Conservation (phyloP, 371 early-diverging fungal species). For the Syncephalastrum sp. region DNA sequence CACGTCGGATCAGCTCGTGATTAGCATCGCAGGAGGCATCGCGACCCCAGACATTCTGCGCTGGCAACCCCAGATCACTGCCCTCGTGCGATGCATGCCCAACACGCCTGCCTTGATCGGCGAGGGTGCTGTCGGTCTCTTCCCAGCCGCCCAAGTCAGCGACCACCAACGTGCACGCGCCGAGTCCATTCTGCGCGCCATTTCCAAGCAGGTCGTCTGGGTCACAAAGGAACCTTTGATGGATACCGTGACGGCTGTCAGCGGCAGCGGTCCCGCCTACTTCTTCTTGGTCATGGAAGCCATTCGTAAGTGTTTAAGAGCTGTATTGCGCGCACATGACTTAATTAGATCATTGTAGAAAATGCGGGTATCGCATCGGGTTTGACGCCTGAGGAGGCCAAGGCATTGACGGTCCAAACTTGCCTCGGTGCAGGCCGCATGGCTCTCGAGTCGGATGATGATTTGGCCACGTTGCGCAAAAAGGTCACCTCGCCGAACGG, state of each 20-base stretch:
- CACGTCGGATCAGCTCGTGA: conserved; percentile 47
- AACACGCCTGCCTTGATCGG: conserved; percentile 91
- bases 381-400: conserved; percentile 70
- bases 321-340: background rate
- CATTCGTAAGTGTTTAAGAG: conserved; percentile 50
- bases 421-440: conserved; percentile 89
- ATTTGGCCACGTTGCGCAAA: conserved; percentile 73
- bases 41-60: conserved; percentile 63
- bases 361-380: conserved; percentile 82
- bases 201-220: conserved; percentile 80
- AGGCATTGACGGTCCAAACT: conserved; percentile 83
- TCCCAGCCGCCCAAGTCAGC: conserved; percentile 60
- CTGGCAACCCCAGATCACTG: conserved; percentile 47
- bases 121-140: conserved; percentile 88
- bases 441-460: conserved; percentile 70
- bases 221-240: conserved; percentile 74
- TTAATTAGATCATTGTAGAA: conserved; percentile 37
- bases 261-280: conserved; percentile 94
- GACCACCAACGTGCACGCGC: conserved; percentile 65
- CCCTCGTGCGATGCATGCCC: conserved; percentile 90
- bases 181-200: conserved; percentile 63
- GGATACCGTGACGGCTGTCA: conserved; percentile 87
- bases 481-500: conserved; percentile 95
- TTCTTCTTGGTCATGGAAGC: conserved; percentile 91
- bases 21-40: conserved; percentile 92